Evolutionary conservation across 129 eudicot species (phyloP).

Genomic region (Centrapalus pauciflorus): DNA sequence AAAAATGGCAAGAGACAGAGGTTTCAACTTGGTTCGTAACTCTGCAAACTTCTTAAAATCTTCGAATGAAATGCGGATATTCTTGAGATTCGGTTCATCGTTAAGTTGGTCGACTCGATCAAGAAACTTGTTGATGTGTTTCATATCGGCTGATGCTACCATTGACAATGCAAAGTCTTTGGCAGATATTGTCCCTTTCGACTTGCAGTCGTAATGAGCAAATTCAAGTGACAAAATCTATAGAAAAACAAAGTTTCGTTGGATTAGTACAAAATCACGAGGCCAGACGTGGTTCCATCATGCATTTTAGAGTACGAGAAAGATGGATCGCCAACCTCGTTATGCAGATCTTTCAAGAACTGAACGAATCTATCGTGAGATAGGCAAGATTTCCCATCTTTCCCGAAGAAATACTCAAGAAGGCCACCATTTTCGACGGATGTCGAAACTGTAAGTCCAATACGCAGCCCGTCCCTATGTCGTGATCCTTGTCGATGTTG

Average conservation of each 20-base stretch:
- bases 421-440: conserved; percentile 78
- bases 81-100: conserved; percentile 45
- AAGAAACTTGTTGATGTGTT: conserved; percentile 69
- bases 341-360: conserved; percentile 72
- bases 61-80: conserved; percentile 52
- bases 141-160: conserved; percentile 94
- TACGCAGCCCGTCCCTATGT: conserved; percentile 61
- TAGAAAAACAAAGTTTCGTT: background rate
- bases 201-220: conserved; percentile 73
- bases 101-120: conserved; percentile 50
- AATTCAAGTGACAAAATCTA: conserved; percentile 82
- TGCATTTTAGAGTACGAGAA: background rate
- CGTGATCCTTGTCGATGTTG: conserved; percentile 73
- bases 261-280: background rate
- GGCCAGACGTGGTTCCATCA: too few relatives aligned
- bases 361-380: conserved; percentile 60
- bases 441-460: conserved; percentile 62
- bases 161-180: conserved; percentile 83
- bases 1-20: conserved; percentile 72
- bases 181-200: conserved; percentile 79
- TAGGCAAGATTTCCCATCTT: conserved; percentile 65
- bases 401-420: conserved; percentile 79
- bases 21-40: conserved; percentile 54
- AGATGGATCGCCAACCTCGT: conserved; percentile 38
- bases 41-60: conserved; percentile 72